These are phyloP conservation scores for Dothiorella sarmentorum DNA, from an alignment of 2,329 filamentous ascomycete species.

Conservation along the genomic window DNA sequence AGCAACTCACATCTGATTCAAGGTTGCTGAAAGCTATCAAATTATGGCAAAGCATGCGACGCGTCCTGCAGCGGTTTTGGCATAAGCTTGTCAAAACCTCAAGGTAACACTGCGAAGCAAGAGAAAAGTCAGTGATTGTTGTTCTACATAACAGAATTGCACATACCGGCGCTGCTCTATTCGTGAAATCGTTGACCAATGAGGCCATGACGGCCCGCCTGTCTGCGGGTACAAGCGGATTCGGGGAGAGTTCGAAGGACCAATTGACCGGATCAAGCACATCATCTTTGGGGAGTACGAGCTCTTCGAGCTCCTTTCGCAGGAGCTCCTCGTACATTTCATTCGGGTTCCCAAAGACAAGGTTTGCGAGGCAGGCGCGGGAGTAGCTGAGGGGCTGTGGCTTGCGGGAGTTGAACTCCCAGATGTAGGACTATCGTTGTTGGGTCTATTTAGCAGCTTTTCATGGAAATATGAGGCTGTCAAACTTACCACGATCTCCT, in stretches of 20 bases:
- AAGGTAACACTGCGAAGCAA: slow-evolving; percentile 68
- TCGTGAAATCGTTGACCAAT: slow-evolving; percentile 67
- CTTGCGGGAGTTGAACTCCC: slow-evolving; percentile 70
- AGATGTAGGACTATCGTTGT: slow-evolving; percentile 64
- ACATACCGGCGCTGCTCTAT: slow-evolving; percentile 48
- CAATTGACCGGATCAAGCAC: slow-evolving; percentile 74
- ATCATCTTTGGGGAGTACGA: slow-evolving; percentile 68
- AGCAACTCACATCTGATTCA: slow-evolving; percentile 63
- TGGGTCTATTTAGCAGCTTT: not conserved
- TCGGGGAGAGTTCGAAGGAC: slow-evolving; percentile 58
- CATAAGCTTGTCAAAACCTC: slow-evolving; percentile 81
- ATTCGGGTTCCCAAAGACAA: slow-evolving; percentile 66
- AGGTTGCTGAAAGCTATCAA: slow-evolving; percentile 80
- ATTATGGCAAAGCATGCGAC: slow-evolving; percentile 83
- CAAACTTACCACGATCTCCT: slow-evolving; percentile 30
- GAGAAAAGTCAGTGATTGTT: slow-evolving; percentile 47
- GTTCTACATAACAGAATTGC: not conserved
- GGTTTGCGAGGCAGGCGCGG: slow-evolving; percentile 71
- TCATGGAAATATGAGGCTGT: not conserved
- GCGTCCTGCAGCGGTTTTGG: slow-evolving; percentile 84
- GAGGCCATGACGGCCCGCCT: slow-evolving; percentile 69
- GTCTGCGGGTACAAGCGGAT: slow-evolving; percentile 57
- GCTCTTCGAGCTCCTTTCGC: slow-evolving; percentile 74
- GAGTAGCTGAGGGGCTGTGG: slow-evolving; percentile 83
- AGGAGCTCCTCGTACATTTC: slow-evolving; percentile 69